Conservation (phyloP, 2,329 filamentous ascomycete species). For the Colletotrichum orchidophilum region DNA sequence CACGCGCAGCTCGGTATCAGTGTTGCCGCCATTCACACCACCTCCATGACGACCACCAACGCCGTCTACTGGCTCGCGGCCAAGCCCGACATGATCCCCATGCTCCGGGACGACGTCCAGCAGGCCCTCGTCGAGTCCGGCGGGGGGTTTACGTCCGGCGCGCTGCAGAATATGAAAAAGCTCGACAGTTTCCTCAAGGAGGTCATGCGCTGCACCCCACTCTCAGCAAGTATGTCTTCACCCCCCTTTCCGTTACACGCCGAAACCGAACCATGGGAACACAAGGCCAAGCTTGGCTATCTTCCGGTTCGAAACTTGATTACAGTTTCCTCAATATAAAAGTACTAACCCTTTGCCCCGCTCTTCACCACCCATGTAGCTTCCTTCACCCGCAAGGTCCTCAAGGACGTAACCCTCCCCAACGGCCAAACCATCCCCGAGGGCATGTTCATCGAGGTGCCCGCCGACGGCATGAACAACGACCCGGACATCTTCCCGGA, state of each 20-base stretch:
- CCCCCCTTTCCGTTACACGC: neutral
- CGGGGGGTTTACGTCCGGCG: constrained; percentile 45
- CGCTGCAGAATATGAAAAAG: constrained; percentile 49
- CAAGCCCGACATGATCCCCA: constrained; percentile 58
- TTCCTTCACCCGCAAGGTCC: constrained; percentile 60
- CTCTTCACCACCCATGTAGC: constrained; percentile 38
- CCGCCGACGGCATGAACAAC: constrained; percentile 45
- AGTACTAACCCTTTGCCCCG: neutral
- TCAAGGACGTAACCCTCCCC: constrained; percentile 60
- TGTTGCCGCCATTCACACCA: constrained; percentile 63
- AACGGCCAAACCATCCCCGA: constrained; percentile 60
- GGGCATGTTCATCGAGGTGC: constrained; percentile 53
- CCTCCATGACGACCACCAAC: constrained; percentile 55
- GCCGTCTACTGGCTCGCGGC: constrained; percentile 59
- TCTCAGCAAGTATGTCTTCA: neutral
- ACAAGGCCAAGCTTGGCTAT: neutral
- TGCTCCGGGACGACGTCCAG: constrained; percentile 62
- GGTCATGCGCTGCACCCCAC: constrained; percentile 45
- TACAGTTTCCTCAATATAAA: no score
- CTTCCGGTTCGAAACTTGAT: neutral
- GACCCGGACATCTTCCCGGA: constrained; percentile 49
- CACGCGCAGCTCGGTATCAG: constrained; percentile 53
- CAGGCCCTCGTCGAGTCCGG: constrained; percentile 46
- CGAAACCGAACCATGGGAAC: neutral
- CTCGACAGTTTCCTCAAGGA: constrained; percentile 53